phyloP scores from a whole-genome alignment of 345 rosid genomes.

The Eucalyptus pauciflora region DNA sequence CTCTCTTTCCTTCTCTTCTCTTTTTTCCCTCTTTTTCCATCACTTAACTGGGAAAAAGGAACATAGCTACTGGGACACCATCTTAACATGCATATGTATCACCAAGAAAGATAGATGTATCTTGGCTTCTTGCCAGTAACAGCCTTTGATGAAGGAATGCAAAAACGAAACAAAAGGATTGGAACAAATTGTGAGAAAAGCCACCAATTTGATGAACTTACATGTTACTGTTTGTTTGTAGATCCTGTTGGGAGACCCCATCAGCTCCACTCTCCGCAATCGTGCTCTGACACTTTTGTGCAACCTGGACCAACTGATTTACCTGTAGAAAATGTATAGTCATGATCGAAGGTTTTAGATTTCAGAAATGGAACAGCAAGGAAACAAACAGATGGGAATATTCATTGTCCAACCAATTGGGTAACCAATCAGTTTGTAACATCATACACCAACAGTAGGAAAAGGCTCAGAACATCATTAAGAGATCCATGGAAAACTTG shows the following conservation, averaged over 20 bases:
- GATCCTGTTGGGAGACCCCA: constrained; percentile 81
- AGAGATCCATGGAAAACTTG: neutral
- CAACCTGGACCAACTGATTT: constrained; percentile 87
- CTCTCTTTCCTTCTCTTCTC: too few relatives aligned
- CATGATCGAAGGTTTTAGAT: neutral
- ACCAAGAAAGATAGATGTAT: neutral
- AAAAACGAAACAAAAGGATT: neutral
- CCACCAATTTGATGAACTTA: constrained; percentile 14
- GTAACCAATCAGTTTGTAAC: neutral
- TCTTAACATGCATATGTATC: neutral
- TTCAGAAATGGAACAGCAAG: neutral
- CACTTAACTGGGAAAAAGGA: neutral
- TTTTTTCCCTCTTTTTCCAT: neutral
- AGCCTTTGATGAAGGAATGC: neutral
- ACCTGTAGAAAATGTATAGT: constrained; percentile 34
- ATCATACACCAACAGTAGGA: neutral
- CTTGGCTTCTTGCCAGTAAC: neutral
- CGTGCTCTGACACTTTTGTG: constrained; percentile 92
- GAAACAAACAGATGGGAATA: neutral
- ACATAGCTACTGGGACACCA: neutral
- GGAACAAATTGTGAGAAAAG: neutral
- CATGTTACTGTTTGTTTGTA: constrained; percentile 93
- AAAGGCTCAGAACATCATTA: neutral
- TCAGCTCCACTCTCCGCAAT: constrained; percentile 83
- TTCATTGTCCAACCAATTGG: neutral